Conservation (phyloP, 2,329 filamentous ascomycete genomes). For the Graphium sp. region DNA sequence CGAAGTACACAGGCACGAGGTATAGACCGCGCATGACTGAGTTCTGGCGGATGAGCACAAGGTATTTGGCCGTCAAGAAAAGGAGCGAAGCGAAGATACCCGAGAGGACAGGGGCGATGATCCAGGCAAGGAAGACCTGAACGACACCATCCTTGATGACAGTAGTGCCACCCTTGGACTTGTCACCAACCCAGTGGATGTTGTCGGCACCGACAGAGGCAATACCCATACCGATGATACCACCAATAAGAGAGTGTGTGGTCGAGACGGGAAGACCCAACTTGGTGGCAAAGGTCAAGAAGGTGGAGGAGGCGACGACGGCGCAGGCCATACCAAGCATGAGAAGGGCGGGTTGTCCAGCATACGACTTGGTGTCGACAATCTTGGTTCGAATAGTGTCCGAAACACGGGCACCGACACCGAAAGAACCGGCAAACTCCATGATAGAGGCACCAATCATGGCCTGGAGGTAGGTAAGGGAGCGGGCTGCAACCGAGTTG, state of each 20-base stretch:
- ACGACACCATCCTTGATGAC: slow-evolving; percentile 30
- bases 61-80: slow-evolving; percentile 39
- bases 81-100: slow-evolving; percentile 34
- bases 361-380: slow-evolving; percentile 29
- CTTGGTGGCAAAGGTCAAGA: slow-evolving; percentile 37
- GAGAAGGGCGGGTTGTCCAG: slow-evolving; percentile 27
- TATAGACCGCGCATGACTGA: slow-evolving; percentile 34
- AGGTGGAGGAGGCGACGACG: slow-evolving; percentile 31
- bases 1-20: slow-evolving; percentile 39
- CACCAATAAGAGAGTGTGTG: slow-evolving; percentile 43
- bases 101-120: slow-evolving; percentile 39
- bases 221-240: slow-evolving; percentile 41
- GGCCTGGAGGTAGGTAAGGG: slow-evolving; percentile 42
- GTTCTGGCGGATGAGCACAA: slow-evolving; percentile 33
- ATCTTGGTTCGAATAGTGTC: slow-evolving; percentile 46
- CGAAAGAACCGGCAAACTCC: slow-evolving; percentile 44
- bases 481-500: slow-evolving; percentile 55
- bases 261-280: slow-evolving; percentile 42
- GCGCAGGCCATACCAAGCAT: slow-evolving; percentile 44
- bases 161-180: slow-evolving; percentile 15
- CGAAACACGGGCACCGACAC: slow-evolving; percentile 42
- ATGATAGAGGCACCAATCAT: slow-evolving; percentile 40
- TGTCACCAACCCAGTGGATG: slow-evolving; percentile 33
- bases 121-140: slow-evolving; percentile 44
- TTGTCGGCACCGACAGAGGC: slow-evolving; percentile 31